Base-by-base conservation (phyloP, 345 rosid species). In the Camelina sativa region DNA sequence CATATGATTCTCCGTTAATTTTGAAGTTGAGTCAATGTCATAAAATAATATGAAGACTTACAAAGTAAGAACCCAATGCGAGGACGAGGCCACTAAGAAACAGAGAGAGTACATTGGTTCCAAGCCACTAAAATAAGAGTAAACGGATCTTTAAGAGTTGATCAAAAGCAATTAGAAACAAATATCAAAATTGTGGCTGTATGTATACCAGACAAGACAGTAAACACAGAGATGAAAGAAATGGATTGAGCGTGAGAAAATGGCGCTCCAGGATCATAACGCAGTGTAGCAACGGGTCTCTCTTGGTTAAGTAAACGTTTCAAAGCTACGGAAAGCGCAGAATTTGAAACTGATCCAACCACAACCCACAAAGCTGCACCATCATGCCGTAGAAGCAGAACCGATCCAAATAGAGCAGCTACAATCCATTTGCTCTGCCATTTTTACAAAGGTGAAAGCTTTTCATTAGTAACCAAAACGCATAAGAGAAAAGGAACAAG, bases 221-320 rank as follows among this genome's bases (percentile, higher is more conserved):
- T 43, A 69, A 83, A 89, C 4, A 81, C 53, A 63, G 81, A 80
- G 34, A 79, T 84, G 85, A 81, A 93, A 82, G 87, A 93, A 78
- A 91, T 82, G 76, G 88, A 84, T 57, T 89, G 96, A 1, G 97
- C 98, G 60, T 93, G 98, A 57, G 97, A 85, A 65, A 97, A 93
- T n/a, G 97, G 98, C 98, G 91, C 91, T 52, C 97, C 98, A 7
- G 98, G 97, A 79, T 93, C 97, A 52, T 92, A 86, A 81, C 88
- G 86, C 35, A 74, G 17, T 1, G 83, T 82, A 20, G 95, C 40
- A 72, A 65, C 62, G 7, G 98, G 98, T 47, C 97, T 81, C 73
- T 87, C 88, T 62, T 90, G 96, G 81, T 93, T 89, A n/a, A 93
- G 63, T 32, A 89, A 50, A 67, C 79, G 85, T 72, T 93, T 93